phyloP scores from a whole-genome alignment of 345 rosid species.

The Durio zibethinus region DNA sequence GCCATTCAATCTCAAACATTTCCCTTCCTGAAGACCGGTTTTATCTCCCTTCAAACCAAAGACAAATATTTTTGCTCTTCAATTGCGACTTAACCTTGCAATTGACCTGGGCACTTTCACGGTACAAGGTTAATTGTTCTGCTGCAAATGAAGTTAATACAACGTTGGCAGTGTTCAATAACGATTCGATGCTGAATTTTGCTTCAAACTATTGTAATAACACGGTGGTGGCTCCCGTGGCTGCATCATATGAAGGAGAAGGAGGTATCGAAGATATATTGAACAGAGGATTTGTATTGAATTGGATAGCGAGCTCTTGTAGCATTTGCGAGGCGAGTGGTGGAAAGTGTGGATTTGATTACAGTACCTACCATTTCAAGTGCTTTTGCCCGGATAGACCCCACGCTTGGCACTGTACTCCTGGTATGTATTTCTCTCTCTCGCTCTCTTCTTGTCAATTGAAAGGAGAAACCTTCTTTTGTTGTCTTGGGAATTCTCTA shows the following conservation, averaged over 20 bases:
- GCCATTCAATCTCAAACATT: slow-evolving; percentile 24
- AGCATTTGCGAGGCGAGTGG: slow-evolving; percentile 34
- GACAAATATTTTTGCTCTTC: slow-evolving; percentile 17
- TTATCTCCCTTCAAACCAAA: neutral
- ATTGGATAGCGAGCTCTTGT: slow-evolving; percentile 47
- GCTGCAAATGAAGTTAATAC: neutral
- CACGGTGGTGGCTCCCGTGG: slow-evolving; percentile 28
- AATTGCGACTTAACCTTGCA: slow-evolving; percentile 23
- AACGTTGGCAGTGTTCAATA: slow-evolving; percentile 20
- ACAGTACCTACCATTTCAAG: slow-evolving; percentile 14
- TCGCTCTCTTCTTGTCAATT: neutral
- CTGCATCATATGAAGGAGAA: neutral
- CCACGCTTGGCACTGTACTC: slow-evolving; percentile 25
- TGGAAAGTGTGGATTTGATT: slow-evolving; percentile 49
- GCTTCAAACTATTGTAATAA: slow-evolving; percentile 25
- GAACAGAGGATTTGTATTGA: slow-evolving; percentile 37
- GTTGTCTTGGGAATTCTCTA: neutral
- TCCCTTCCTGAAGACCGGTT: slow-evolving; percentile 21
- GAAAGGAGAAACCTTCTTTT: neutral
- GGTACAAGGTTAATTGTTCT: slow-evolving; percentile 2
- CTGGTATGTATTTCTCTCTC: slow-evolving; percentile 17
- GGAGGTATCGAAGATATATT: neutral
- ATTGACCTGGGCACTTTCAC: neutral
- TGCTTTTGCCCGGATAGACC: slow-evolving; percentile 58
- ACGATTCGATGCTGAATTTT: slow-evolving; percentile 20